Percentiles rank a stretch among this genome's conserved stretches.
Evolutionary conservation across 768 basidiomycete species (phyloP).

Genomic region (Dioszegia crocea): DNA sequence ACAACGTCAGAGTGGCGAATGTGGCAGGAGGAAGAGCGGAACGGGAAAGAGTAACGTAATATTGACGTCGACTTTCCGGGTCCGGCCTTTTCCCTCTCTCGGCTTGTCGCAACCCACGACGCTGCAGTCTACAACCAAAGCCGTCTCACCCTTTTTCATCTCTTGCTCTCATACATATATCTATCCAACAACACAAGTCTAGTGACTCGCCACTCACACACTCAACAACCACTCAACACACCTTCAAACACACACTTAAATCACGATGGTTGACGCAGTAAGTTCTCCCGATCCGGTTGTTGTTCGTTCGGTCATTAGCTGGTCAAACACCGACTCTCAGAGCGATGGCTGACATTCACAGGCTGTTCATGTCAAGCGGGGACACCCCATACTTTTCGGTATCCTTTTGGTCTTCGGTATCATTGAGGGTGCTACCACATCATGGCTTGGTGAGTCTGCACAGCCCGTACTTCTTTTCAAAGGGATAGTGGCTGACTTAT

Average conservation of each 20-base stretch:
- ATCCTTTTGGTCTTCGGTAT: slow-evolving; percentile 40
- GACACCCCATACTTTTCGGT: slow-evolving; percentile 48
- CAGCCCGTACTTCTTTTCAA: background rate
- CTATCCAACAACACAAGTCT: no score
- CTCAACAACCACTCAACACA: background rate
- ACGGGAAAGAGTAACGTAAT: background rate
- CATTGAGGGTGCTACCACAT: slow-evolving; percentile 46
- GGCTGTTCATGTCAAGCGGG: slow-evolving; percentile 36
- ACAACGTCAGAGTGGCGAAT: background rate
- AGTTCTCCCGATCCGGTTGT: background rate
- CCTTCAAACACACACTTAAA: background rate
- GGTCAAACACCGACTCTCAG: background rate
- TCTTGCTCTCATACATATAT: no score
- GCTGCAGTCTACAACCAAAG: background rate
- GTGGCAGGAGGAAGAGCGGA: background rate
- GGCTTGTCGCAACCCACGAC: background rate
- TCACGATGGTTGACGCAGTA: slow-evolving; percentile 6
- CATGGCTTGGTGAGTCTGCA: slow-evolving; percentile 32
- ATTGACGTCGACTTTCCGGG: background rate
- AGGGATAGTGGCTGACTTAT: background rate
- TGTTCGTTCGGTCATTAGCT: background rate
- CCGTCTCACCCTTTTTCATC: background rate
- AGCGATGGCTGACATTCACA: background rate
- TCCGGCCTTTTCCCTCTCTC: background rate
- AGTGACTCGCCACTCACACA: no score